Base-by-base conservation (phyloP, 768 basidiomycete genomes). In the Mycena leptocephala region DNA sequence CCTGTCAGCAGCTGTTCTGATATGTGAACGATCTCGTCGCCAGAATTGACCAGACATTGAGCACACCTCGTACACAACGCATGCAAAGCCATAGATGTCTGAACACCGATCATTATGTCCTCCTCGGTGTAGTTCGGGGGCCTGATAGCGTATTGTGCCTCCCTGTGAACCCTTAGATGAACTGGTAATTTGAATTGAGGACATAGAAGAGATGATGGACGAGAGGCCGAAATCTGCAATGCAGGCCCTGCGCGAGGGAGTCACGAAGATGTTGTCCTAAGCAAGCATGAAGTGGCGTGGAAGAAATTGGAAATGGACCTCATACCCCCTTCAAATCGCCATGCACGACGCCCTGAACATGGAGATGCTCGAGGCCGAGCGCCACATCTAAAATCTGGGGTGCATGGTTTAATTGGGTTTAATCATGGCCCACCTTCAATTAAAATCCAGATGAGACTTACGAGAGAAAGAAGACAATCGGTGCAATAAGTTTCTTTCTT, bases 191-290 rank as follows among this genome's bases (percentile, higher is more conserved):
- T n/a, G n/a, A n/a, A n/a, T n/a, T n/a, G n/a, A n/a, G n/a, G 79
- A 74, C 39, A 72, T 67, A 4, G 78, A 65, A 22, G 82, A 80
- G 28, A 72, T 74, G 14, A 84, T 77, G 22, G 80, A 82, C 2
- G 85, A 83, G 20, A 90, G 81, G 32, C 90, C 90, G 67, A 91
- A 41, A n/a, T n/a, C n/a, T n/a, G n/a, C n/a, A n/a, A n/a, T n/a
- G n/a, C n/a, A n/a, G n/a, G n/a, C n/a, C n/a, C 83, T 82, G 22
- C 84, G 84, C 11, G 81, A 74, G 5, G 76, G 80, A 13, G 87
- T 87, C 18, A 91, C 83, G 37, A 91, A 83, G 56, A 91, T 88
- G 71, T 91, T 90, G 16, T 80, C 82, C 89, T 90, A 72, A 4
- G 10, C 22, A 33, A 1, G 51, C 10, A 48, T 46, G n/a, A 43